phyloP scores from a whole-genome alignment of 2,329 filamentous ascomycete genomes.

The Fusarium ambrosium region DNA sequence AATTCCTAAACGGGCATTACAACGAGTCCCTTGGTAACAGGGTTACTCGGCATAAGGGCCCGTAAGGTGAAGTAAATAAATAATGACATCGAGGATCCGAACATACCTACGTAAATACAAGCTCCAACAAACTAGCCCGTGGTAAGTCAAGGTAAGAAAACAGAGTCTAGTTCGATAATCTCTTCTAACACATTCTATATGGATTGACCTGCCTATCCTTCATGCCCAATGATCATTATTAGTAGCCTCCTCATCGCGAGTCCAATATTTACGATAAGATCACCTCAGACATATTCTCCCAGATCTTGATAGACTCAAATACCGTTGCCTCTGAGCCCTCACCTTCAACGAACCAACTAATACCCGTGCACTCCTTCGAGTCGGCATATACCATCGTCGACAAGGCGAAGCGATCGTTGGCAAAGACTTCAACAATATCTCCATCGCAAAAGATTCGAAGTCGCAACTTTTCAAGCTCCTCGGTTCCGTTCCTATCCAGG shows the following conservation, averaged over 20 bases:
- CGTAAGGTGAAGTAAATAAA: neutral
- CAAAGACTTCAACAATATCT: constrained; percentile 46
- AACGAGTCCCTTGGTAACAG: neutral
- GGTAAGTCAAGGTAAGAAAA: neutral
- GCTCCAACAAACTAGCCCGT: neutral
- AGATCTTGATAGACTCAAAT: constrained; percentile 41
- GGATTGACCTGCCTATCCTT: neutral
- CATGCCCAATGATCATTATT: neutral
- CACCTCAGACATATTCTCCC: constrained; percentile 39
- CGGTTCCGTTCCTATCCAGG: constrained; percentile 8
- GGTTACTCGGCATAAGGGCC: neutral
- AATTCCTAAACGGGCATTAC: neutral
- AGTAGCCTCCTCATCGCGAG: neutral
- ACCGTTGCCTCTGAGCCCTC: neutral
- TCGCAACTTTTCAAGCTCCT: constrained; percentile 38
- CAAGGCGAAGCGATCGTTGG: constrained; percentile 46
- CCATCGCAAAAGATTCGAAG: constrained; percentile 45
- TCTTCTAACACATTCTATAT: neutral
- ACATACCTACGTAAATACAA: neutral
- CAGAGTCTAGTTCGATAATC: neutral
- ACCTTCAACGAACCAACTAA: constrained; percentile 46
- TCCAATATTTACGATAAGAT: constrained; percentile 10
- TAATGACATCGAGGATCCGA: neutral
- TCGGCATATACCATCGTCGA: constrained; percentile 47
- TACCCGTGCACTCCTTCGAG: constrained; percentile 20